Conservation (phyloP, 139 green algal species). For the Spirogloea muscicola region DNA sequence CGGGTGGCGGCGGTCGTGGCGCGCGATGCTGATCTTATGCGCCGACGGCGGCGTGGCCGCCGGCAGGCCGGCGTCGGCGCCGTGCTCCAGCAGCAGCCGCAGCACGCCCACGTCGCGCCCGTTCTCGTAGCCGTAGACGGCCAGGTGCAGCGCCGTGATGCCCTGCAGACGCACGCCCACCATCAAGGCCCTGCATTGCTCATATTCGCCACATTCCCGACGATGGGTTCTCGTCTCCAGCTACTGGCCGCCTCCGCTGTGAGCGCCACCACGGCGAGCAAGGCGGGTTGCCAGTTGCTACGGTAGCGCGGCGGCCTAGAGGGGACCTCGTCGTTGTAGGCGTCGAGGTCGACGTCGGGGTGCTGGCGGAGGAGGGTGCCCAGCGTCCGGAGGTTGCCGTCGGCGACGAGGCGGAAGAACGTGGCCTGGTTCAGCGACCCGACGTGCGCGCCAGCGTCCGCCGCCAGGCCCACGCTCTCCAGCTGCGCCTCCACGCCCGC, state of each 20-base stretch:
- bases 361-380: background rate
- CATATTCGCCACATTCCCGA: no score
- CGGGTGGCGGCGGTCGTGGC: background rate
- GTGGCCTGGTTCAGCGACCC: constrained; percentile 2
- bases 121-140: constrained; percentile 24
- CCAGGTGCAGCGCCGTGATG: constrained; percentile 9
- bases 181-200: no score
- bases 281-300: no score
- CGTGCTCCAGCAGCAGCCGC: constrained; percentile 13
- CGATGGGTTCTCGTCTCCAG: no score
- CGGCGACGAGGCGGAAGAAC: constrained; percentile 1
- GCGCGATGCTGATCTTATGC: constrained; percentile 5
- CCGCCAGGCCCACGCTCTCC: no score
- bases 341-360: constrained; percentile 1
- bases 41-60: background rate
- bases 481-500: no score
- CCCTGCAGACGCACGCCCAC: no score
- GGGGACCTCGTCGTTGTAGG: constrained; percentile 24
- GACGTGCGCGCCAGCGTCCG: background rate
- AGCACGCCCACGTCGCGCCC: background rate
- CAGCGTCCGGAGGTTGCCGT: background rate
- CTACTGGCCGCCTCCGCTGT: no score
- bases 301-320: no score
- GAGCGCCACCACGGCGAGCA: no score
- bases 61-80: constrained; percentile 1